Evolutionary conservation across 2,329 filamentous ascomycete species (phyloP).

Genomic region (Neofusicoccum ribis): DNA sequence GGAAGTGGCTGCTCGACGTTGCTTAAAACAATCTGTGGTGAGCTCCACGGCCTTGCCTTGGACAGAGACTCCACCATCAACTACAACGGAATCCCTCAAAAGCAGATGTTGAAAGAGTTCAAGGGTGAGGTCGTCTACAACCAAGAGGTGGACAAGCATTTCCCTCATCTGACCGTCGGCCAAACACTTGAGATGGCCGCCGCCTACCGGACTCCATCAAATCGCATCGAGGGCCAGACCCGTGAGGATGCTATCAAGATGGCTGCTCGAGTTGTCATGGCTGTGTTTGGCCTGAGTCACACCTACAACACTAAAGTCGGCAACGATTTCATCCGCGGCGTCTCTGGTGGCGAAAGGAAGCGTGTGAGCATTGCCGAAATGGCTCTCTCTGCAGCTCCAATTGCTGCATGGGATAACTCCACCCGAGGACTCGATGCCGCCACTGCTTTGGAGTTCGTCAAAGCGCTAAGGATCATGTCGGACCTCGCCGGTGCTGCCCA

Average conservation of each 20-base stretch:
- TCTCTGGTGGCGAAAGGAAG: slow-evolving; percentile 63
- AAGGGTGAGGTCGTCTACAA: slow-evolving; percentile 50
- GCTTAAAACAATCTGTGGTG: slow-evolving; percentile 62
- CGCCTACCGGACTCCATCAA: slow-evolving; percentile 51
- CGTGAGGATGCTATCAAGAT: slow-evolving; percentile 48
- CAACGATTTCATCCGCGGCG: slow-evolving; percentile 61
- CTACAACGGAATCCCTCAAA: slow-evolving; percentile 53
- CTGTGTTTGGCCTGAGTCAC: slow-evolving; percentile 55
- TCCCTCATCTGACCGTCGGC: slow-evolving; percentile 58
- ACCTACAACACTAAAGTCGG: slow-evolving; percentile 58
- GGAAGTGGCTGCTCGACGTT: slow-evolving; percentile 65
- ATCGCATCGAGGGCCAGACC: slow-evolving; percentile 36
- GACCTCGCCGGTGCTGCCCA: slow-evolving; percentile 52
- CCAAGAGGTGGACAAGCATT: slow-evolving; percentile 53
- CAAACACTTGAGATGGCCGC: slow-evolving; percentile 60
- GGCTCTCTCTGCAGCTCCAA: slow-evolving; percentile 40
- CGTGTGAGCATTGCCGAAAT: slow-evolving; percentile 62
- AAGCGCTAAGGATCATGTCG: slow-evolving; percentile 52
- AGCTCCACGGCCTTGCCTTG: slow-evolving; percentile 59
- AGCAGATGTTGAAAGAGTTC: slow-evolving; percentile 49
- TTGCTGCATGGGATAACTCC: slow-evolving; percentile 49
- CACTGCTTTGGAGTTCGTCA: slow-evolving; percentile 60
- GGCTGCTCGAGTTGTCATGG: slow-evolving; percentile 53
- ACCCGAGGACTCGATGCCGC: slow-evolving; percentile 41
- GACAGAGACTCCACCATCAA: slow-evolving; percentile 55